Evolutionary conservation across 2,329 filamentous ascomycete species (phyloP).

Genomic region (Talaromyces amestolkiae): DNA sequence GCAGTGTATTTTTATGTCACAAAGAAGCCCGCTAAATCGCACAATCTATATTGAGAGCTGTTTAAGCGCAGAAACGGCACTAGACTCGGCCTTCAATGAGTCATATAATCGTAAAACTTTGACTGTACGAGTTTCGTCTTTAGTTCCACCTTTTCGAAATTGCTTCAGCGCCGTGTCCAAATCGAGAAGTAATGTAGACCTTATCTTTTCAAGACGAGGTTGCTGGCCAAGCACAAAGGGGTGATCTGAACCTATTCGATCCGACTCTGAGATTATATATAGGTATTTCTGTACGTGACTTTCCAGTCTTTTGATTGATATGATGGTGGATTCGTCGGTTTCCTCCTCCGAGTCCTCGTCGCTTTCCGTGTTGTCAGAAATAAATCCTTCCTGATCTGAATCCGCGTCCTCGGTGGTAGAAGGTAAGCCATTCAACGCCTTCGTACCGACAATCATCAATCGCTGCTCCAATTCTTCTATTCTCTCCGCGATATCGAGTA

Average conservation of each 20-base stretch:
- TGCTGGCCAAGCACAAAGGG: slow-evolving; percentile 62
- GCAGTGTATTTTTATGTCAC: slow-evolving; percentile 23
- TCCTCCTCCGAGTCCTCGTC: slow-evolving; percentile 38
- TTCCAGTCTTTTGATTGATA: slow-evolving; percentile 49
- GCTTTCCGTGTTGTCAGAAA: slow-evolving; percentile 28
- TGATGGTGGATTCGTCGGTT: slow-evolving; percentile 25
- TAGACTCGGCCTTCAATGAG: slow-evolving; percentile 59
- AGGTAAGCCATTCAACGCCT: slow-evolving; percentile 21
- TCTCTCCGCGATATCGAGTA: slow-evolving; percentile 47
- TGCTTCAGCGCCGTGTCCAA: slow-evolving; percentile 62
- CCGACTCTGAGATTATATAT: slow-evolving; percentile 53
- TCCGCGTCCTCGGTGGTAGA: slow-evolving; percentile 27
- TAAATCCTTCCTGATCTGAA: slow-evolving; percentile 37
- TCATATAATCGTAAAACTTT: slow-evolving; percentile 60
- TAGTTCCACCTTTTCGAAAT: slow-evolving; percentile 42
- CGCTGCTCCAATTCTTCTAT: slow-evolving; percentile 62
- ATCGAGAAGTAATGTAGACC: slow-evolving; percentile 64
- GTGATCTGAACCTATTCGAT: slow-evolving; percentile 55
- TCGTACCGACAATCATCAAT: slow-evolving; percentile 60
- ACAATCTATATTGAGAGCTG: slow-evolving; percentile 34
- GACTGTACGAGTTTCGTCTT: slow-evolving; percentile 46
- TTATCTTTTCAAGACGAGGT: slow-evolving; percentile 55
- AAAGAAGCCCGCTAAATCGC: slow-evolving; percentile 12
- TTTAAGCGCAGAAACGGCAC: slow-evolving; percentile 59
- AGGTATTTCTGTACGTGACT: slow-evolving; percentile 59